Evolutionary conservation across 345 rosid species (phyloP).

Genomic region (Gossypioides kirkii): DNA sequence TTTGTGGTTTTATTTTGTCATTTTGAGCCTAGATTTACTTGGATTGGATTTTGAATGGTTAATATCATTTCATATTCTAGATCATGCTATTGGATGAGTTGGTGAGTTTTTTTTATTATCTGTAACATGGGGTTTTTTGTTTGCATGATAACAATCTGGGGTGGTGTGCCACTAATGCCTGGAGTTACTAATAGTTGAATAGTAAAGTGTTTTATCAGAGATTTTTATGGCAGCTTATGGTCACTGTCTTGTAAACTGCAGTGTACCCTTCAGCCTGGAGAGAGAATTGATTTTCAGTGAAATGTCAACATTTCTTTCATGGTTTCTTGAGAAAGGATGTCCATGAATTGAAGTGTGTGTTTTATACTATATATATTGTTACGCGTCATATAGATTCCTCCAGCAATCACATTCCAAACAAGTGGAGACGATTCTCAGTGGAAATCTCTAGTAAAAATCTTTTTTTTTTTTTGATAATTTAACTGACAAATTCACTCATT

Average conservation of each 20-base stretch:
- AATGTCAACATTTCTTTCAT: neutral
- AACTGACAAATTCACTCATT: no score
- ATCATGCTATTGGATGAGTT: neutral
- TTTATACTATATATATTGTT: neutral
- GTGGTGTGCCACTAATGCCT: neutral
- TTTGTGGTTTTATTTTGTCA: neutral
- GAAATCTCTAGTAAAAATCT: no score
- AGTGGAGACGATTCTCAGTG: no score
- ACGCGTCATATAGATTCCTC: no score
- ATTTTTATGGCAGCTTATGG: neutral
- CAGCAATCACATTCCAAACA: no score
- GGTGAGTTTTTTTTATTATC: neutral
- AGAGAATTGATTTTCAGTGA: neutral
- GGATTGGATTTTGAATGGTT: neutral
- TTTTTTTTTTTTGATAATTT: no score
- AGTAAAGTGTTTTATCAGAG: neutral
- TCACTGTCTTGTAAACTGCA: neutral
- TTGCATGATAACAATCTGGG: constrained; percentile 1
- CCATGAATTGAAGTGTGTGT: neutral
- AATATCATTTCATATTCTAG: neutral
- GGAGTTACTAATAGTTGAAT: neutral
- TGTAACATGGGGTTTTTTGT: no score
- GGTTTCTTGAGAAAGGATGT: neutral
- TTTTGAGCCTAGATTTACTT: neutral
- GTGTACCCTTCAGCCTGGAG: neutral